Evolutionary conservation across 1,139 yeast genomes (phyloP).

Genomic region (Hemisphaericaspora xylofermentans): DNA sequence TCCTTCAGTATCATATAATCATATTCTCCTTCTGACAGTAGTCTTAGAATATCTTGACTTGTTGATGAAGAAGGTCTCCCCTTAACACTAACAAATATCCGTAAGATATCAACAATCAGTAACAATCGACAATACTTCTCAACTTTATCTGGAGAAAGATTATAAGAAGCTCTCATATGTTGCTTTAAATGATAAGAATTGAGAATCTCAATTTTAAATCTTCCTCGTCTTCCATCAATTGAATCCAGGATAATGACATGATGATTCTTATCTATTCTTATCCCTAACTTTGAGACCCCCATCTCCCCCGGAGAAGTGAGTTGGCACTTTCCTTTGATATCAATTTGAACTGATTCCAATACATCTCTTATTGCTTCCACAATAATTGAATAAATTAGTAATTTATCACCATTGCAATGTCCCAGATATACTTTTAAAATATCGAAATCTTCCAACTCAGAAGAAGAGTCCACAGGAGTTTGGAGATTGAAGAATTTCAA

Average conservation of each 20-base stretch:
- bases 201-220: background rate
- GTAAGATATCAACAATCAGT: background rate
- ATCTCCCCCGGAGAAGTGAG: background rate
- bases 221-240: no score
- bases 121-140: background rate
- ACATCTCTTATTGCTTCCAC: background rate
- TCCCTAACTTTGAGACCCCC: background rate
- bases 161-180: background rate
- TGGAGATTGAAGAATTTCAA: background rate
- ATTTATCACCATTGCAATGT: background rate
- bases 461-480: constrained; percentile 8
- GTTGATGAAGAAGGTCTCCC: background rate
- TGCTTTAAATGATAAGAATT: background rate
- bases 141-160: background rate
- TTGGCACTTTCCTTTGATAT: background rate
- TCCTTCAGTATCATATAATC: no score
- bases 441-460: constrained; percentile 29
- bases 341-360: background rate
- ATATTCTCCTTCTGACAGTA: no score
- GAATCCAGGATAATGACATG: background rate
- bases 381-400: background rate
- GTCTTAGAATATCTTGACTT: background rate
- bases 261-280: background rate
- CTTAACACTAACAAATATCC: background rate
- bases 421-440: constrained; percentile 24